Conservation (phyloP, 2,329 filamentous ascomycete genomes). For the Dendryphion nanum region DNA sequence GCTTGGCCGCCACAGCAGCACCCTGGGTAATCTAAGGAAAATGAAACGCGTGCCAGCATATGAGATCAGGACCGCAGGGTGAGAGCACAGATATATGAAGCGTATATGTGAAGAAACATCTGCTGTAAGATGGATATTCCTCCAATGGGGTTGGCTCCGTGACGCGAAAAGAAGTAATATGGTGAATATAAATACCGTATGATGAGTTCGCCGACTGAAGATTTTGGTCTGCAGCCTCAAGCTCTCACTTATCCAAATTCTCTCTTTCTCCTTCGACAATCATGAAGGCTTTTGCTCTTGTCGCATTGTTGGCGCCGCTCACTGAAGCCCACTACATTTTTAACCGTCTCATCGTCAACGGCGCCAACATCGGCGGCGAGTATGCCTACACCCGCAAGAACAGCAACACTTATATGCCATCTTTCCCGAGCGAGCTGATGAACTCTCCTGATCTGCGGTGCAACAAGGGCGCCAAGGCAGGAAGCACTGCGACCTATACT, state of each 20-base stretch:
- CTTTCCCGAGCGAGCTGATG: conserved; percentile 28
- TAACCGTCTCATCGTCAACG: conserved; percentile 36
- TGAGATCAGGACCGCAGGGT: background rate
- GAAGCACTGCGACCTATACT: conserved; percentile 35
- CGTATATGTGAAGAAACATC: background rate
- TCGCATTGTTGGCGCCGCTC: conserved; percentile 24
- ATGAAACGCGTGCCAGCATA: background rate
- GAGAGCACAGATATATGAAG: conserved; percentile 1
- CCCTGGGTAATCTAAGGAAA: background rate
- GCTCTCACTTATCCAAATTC: conserved; percentile 1
- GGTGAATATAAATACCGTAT: background rate
- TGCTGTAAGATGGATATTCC: conserved; percentile 1
- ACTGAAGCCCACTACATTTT: conserved; percentile 38
- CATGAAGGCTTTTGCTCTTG: conserved; percentile 30
- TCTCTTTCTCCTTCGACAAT: background rate
- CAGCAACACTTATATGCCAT: conserved; percentile 35
- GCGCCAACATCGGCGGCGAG: conserved; percentile 27
- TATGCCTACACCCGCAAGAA: conserved; percentile 37
- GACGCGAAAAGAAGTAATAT: background rate
- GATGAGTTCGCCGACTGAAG: too few relatives aligned
- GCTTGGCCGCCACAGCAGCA: conserved; percentile 1
- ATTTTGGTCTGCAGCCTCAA: conserved; percentile 1
- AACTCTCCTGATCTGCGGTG: conserved; percentile 35
- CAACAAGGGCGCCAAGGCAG: conserved; percentile 34
- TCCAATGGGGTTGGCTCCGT: too few relatives aligned